Base-by-base conservation (phyloP, 306 rosid genomes). In the Trifolium fragiferum region DNA sequence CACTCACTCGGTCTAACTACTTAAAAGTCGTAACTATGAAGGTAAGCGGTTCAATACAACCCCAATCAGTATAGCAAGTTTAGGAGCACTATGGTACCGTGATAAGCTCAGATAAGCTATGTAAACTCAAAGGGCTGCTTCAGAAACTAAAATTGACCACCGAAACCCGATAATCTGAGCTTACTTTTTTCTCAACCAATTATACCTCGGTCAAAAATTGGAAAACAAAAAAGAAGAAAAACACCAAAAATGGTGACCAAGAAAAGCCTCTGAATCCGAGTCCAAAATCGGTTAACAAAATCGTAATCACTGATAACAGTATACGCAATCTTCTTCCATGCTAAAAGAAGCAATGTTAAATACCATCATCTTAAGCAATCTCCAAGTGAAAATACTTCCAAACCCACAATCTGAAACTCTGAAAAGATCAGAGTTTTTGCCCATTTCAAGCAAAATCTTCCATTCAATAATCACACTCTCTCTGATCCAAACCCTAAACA, bases 241-340 rank as follows among this genome's bases (percentile, higher is more conserved):
- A 43, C 70, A 58, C 70, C 47, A 76, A 81, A 76, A 83, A 44
- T 44, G 68, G 70, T 61, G 81, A 76, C 75, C 35, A 47, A 21
- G 70, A 82, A 70, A 44, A 44, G 61, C 73, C 49, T 85, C 75
- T 41, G 37, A 37, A 46, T n/a, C 82, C 43, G 78, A 55, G 40
- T 55, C 64, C 8, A 80, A 79, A 62, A 53, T 27, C 7, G 43
- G 76, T 65, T 67, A 65, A 20, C 51, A 68, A 81, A 77, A 66
- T 65, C 81, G 62, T 37, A 78, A 89, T 84, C 93, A 77, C 84
- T 82, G 46, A 41, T 67, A 78, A 76, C 79, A 63, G 51, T 84
- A 85, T 43, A 86, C 27, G 68, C 92, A 91, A 84, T 87, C 90
- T 83, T 88, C 86, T 88, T 89, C 98, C 93, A 88, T 88, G 85